Conservation (phyloP, 805 yeast genomes). For the Ogataea kodamae region DNA sequence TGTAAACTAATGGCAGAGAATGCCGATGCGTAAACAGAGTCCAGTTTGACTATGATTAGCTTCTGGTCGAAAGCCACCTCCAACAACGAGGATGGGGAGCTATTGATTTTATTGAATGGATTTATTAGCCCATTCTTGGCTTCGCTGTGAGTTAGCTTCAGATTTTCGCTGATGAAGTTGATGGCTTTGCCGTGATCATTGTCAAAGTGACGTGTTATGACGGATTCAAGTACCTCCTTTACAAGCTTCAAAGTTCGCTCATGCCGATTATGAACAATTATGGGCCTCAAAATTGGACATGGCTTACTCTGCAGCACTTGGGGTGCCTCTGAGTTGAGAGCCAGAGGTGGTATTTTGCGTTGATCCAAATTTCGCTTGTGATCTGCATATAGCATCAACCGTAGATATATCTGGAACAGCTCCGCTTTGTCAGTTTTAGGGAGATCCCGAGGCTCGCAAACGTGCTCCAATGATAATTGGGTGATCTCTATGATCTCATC, state of each 20-base stretch:
- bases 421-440: conserved; percentile 45
- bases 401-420: conserved; percentile 48
- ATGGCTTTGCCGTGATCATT: conserved; percentile 22
- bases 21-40: conserved; percentile 13
- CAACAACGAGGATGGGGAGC: conserved; percentile 23
- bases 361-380: conserved; percentile 45
- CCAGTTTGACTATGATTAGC: conserved; percentile 15
- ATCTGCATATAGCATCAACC: conserved; percentile 58
- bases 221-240: conserved; percentile 22
- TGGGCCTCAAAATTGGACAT: conserved; percentile 48
- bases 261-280: conserved; percentile 58
- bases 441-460: conserved; percentile 21
- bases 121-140: conserved; percentile 15
- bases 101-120: conserved; percentile 23
- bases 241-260: conserved; percentile 40
- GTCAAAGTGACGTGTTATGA: conserved; percentile 12
- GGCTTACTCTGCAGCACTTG: conserved; percentile 7
- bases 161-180: conserved; percentile 11
- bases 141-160: conserved; percentile 22
- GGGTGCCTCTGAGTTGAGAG: conserved; percentile 35
- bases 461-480: conserved; percentile 42
- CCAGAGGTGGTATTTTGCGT: conserved; percentile 45
- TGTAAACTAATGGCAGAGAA: conserved; percentile 18
- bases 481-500: conserved; percentile 72
- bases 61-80: conserved; percentile 13